Conservation (phyloP, 768 basidiomycete species). For the Inosperma sp. region DNA sequence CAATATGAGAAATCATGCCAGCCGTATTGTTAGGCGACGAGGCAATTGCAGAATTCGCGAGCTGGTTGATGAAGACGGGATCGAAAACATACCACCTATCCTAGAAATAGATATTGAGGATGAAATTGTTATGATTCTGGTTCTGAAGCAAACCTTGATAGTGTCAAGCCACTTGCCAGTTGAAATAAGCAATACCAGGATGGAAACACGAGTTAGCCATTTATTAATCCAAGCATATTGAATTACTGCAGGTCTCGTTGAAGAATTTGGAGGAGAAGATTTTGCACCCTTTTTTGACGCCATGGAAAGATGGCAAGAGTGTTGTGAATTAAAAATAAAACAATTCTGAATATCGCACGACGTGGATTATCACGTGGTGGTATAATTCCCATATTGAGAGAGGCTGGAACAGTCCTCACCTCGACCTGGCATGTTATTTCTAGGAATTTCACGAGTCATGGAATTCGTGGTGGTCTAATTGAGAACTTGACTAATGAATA, state of each 20-base stretch:
- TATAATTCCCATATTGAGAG: no score
- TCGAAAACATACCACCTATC: conserved; percentile 86
- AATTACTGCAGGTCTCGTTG: neutral
- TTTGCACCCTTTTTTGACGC: neutral
- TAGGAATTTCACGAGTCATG: no score
- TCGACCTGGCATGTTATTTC: no score
- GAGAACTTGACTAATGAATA: no score
- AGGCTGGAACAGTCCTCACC: no score
- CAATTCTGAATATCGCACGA: no score
- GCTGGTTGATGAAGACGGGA: conserved; percentile 62
- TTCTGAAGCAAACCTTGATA: conserved; percentile 49
- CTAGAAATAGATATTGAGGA: conserved; percentile 33
- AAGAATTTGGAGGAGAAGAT: neutral
- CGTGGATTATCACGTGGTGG: no score
- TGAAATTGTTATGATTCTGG: neutral
- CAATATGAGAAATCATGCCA: conserved; percentile 77
- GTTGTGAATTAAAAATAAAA: no score
- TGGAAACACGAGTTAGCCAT: conserved; percentile 36
- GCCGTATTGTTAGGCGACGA: conserved; percentile 58
- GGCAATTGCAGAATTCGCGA: conserved; percentile 71
- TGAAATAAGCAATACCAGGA: conserved; percentile 33
- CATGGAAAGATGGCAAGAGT: no score
- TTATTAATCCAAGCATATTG: conserved; percentile 23
- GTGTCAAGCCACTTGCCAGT: conserved; percentile 51
- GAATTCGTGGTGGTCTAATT: no score